phyloP scores from a whole-genome alignment of 768 basidiomycete species.

The Suillus spraguei region DNA sequence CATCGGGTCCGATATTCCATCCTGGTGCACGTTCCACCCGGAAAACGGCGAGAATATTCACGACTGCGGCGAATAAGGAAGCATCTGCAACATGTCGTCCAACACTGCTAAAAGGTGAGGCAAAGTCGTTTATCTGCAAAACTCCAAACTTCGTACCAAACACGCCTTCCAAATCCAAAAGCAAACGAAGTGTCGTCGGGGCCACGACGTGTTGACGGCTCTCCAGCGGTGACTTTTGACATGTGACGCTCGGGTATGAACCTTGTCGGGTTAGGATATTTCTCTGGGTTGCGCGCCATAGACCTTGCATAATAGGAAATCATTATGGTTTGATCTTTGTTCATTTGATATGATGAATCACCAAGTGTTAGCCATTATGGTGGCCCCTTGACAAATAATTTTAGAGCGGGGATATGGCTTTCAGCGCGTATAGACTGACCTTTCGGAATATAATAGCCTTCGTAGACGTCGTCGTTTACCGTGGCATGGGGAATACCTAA shows the following conservation, averaged over 20 bases:
- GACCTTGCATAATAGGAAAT: conserved; percentile 22
- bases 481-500: conserved; percentile 34
- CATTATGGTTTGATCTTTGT: background rate
- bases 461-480: conserved; percentile 44
- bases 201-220: background rate
- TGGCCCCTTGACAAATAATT: conserved; percentile 18
- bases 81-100: conserved; percentile 46
- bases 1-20: conserved; percentile 24
- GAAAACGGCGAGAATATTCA: conserved; percentile 24
- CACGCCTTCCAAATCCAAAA: conserved; percentile 47
- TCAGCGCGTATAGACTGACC: background rate
- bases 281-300: conserved; percentile 38
- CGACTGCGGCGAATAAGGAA: conserved; percentile 34
- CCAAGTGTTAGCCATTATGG: conserved; percentile 24
- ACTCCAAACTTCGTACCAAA: conserved; percentile 13
- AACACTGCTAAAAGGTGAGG: conserved; percentile 33
- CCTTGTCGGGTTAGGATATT: conserved; percentile 38
- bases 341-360: conserved; percentile 1
- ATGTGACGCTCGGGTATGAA: conserved; percentile 44
- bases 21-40: conserved; percentile 14
- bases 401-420: background rate
- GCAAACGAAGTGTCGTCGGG: conserved; percentile 23
- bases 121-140: background rate
- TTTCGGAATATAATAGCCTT: conserved; percentile 52
- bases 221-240: background rate